A percentile compares a stretch with the other conserved stretches of the same genome.
Conservation (phyloP, 805 yeast species). For the Komagataella kurtzmanii region DNA sequence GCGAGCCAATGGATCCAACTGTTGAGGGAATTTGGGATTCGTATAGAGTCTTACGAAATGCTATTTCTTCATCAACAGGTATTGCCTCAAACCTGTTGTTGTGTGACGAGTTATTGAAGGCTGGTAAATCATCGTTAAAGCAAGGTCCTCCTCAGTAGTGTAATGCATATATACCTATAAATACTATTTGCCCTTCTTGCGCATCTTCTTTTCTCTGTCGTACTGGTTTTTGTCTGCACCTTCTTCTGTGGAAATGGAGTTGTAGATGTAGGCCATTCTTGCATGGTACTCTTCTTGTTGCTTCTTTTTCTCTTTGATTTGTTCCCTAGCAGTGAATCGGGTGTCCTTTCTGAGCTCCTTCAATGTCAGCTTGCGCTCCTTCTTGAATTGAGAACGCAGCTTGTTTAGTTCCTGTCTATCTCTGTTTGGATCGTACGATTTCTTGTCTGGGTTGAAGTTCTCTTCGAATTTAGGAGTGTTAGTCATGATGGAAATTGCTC, state of each 20-base stretch:
- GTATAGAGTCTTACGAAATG: constrained; percentile 86
- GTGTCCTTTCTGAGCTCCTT: constrained; percentile 87
- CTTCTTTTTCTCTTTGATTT: constrained; percentile 62
- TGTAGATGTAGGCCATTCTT: constrained; percentile 78
- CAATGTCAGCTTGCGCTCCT: constrained; percentile 78
- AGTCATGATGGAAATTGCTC: constrained; percentile 73
- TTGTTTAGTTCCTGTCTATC: constrained; percentile 75
- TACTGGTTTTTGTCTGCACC: constrained; percentile 91
- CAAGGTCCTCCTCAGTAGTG: constrained; percentile 21
- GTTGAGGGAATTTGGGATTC: constrained; percentile 96
- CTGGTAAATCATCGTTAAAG: constrained; percentile 89
- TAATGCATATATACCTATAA: not conserved
- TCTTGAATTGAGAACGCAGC: constrained; percentile 75
- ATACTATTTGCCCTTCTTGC: not conserved
- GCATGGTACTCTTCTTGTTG: constrained; percentile 72
- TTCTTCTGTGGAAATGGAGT: constrained; percentile 83
- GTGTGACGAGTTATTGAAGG: constrained; percentile 93
- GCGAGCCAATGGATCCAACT: constrained; percentile 93
- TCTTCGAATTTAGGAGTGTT: constrained; percentile 89
- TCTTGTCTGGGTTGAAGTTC: constrained; percentile 90
- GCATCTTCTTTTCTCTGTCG: constrained; percentile 65
- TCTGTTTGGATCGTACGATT: constrained; percentile 75
- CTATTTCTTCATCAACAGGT: constrained; percentile 83
- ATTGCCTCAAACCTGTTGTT: constrained; percentile 84
- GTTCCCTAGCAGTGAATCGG: constrained; percentile 77